A percentile compares a stretch with the other conserved stretches of the same genome.
phyloP scores from a whole-genome alignment of 352 stramenopile species.

The Pythium aristosporum region DNA sequence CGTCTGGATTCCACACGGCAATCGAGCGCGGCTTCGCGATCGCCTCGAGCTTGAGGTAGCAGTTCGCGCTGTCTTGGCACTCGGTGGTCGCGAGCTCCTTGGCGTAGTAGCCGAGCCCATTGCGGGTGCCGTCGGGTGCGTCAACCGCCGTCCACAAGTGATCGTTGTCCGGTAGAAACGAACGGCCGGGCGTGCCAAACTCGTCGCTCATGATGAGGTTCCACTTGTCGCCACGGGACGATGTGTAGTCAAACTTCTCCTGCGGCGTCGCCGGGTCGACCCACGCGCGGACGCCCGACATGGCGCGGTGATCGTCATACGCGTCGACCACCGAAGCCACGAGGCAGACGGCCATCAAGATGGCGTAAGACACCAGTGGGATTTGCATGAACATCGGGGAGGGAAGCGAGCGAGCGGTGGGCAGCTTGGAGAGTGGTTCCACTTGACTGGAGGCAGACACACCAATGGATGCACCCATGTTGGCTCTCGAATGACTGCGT shows the following conservation, averaged over 20 bases:
- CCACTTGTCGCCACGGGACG: slow-evolving; percentile 38
- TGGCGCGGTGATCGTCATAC: not conserved
- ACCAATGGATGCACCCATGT: not conserved
- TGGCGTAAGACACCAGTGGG: not conserved
- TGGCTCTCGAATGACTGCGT: not conserved
- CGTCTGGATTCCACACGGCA: slow-evolving; percentile 56
- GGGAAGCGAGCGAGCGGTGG: not conserved
- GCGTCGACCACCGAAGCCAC: not conserved
- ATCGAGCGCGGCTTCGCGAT: slow-evolving; percentile 36
- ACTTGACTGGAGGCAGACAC: not conserved
- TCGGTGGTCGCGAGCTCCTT: slow-evolving; percentile 15
- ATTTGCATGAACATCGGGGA: not conserved
- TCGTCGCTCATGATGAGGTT: slow-evolving; percentile 79
- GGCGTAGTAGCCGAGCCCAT: slow-evolving; percentile 23
- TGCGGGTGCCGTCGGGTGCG: slow-evolving; percentile 80
- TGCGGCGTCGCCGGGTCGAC: slow-evolving; percentile 56
- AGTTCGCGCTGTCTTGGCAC: slow-evolving; percentile 16
- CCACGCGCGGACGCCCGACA: slow-evolving; percentile 31
- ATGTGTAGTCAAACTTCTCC: slow-evolving; percentile 36
- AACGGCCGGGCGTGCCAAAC: slow-evolving; percentile 68
- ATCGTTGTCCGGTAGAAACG: slow-evolving; percentile 90
- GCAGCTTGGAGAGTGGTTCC: not conserved
- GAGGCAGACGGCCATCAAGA: not conserved
- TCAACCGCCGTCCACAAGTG: slow-evolving; percentile 94
- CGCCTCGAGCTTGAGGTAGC: slow-evolving; percentile 64